Percentiles rank a stretch among this genome's conserved stretches.
Evolutionary conservation across 371 early-diverging fungal genomes (phyloP).

Genomic region (Zopfochytrium polystomum): DNA sequence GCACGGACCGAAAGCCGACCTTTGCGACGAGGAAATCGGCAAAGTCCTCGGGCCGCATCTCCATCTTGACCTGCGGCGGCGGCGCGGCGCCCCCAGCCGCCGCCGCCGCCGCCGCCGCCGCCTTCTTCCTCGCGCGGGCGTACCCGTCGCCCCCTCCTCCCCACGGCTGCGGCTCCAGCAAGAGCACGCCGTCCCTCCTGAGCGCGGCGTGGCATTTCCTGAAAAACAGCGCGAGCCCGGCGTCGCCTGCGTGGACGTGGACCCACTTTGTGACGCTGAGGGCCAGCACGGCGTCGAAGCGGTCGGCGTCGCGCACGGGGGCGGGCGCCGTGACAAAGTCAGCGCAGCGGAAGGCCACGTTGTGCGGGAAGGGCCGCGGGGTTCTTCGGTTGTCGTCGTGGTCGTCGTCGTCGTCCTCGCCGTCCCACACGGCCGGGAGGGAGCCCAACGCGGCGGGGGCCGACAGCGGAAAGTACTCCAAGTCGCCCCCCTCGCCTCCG

Average conservation of each 20-base stretch:
- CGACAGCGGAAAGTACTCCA: slow-evolving; percentile 62
- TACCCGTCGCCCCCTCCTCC: slow-evolving; percentile 15
- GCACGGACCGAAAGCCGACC: too few relatives aligned
- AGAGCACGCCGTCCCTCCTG: slow-evolving; percentile 58
- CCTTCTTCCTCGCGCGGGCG: too few relatives aligned
- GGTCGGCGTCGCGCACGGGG: slow-evolving; percentile 11
- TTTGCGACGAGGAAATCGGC: too few relatives aligned
- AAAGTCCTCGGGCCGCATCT: too few relatives aligned
- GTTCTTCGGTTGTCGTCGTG: slow-evolving; percentile 21
- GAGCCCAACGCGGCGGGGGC: slow-evolving; percentile 56
- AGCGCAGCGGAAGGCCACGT: slow-evolving; percentile 55
- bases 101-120: too few relatives aligned
- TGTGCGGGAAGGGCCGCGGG: slow-evolving; percentile 56
- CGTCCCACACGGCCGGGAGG: slow-evolving; percentile 32
- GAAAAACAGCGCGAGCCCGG: slow-evolving; percentile 70
- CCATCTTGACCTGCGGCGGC: too few relatives aligned
- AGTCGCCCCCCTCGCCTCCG: slow-evolving; percentile 7
- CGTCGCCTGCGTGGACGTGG: slow-evolving; percentile 75
- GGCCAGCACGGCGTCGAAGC: slow-evolving; percentile 46
- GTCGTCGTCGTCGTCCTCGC: slow-evolving; percentile 1
- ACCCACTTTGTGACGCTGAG: slow-evolving; percentile 80
- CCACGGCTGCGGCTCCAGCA: slow-evolving; percentile 73
- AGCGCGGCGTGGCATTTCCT: slow-evolving; percentile 57
- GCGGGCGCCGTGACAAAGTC: slow-evolving; percentile 53
- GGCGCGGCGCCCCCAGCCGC: too few relatives aligned